phyloP scores from a whole-genome alignment of 768 basidiomycete species.

The Flagelloscypha sp. region DNA sequence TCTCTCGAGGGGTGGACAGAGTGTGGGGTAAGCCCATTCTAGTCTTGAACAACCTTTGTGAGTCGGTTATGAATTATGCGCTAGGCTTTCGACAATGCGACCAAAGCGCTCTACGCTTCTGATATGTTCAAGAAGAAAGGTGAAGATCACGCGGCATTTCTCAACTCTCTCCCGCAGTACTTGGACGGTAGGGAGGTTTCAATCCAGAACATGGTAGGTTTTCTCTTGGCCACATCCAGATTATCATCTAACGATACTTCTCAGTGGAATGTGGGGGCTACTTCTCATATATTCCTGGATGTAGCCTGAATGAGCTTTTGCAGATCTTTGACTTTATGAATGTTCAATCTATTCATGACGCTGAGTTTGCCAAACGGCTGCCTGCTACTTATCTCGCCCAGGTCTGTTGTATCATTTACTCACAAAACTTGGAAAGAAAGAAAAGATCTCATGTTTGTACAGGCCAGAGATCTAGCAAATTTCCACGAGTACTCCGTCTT shows the following conservation, averaged over 20 bases:
- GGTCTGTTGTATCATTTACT: no score
- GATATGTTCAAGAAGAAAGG: conserved; percentile 38
- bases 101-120: conserved; percentile 48
- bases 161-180: conserved; percentile 39
- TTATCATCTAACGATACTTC: conserved; percentile 2
- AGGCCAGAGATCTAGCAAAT: conserved; percentile 55
- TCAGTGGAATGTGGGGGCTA: conserved; percentile 29
- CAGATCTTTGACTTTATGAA: conserved; percentile 71
- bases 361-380: conserved; percentile 37
- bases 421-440: no score
- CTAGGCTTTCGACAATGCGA: conserved; percentile 42
- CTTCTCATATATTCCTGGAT: background rate
- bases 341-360: conserved; percentile 61
- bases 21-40: conserved; percentile 36
- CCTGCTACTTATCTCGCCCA: conserved; percentile 40
- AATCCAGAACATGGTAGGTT: conserved; percentile 51
- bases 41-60: background rate
- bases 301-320: background rate
- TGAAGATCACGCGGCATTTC: conserved; percentile 37
- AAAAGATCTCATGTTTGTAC: no score
- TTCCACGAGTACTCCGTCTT: conserved; percentile 71
- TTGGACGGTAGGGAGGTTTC: conserved; percentile 45
- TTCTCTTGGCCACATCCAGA: background rate
- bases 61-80: background rate
- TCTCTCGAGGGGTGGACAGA: conserved; percentile 60